These are phyloP conservation scores for Beauveria australis DNA, from an alignment of 2,329 filamentous ascomycete genomes.

Conservation along the genomic window DNA sequence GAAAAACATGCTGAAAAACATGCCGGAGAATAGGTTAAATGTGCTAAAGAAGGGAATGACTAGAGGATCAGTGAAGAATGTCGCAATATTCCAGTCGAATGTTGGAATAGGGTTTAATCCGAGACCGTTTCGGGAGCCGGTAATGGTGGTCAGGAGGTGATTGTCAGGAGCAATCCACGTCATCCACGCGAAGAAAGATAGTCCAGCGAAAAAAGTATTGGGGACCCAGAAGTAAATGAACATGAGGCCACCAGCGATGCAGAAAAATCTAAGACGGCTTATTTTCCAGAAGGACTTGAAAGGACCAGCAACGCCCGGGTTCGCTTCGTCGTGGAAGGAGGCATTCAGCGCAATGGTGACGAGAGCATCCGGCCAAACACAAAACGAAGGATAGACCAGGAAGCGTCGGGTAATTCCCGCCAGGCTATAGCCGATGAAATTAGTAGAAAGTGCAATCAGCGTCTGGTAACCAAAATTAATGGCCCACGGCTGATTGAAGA, in stretches of 20 bases:
- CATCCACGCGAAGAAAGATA: constrained; percentile 41
- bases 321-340: constrained; percentile 15
- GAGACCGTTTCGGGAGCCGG: constrained; percentile 28
- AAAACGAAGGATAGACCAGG: constrained; percentile 39
- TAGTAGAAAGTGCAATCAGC: constrained; percentile 36
- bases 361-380: constrained; percentile 43
- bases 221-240: constrained; percentile 46
- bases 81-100: constrained; percentile 32
- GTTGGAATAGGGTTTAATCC: constrained; percentile 31
- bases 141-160: constrained; percentile 25
- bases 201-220: constrained; percentile 37
- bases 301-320: constrained; percentile 19
- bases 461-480: constrained; percentile 36
- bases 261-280: constrained; percentile 33
- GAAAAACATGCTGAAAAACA: constrained; percentile 28
- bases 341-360: constrained; percentile 36
- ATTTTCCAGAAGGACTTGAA: constrained; percentile 26
- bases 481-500: constrained; percentile 9
- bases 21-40: constrained; percentile 28
- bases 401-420: constrained; percentile 39
- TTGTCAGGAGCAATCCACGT: constrained; percentile 40
- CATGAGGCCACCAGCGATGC: constrained; percentile 32
- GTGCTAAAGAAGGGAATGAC: constrained; percentile 30
- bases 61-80: constrained; percentile 22
- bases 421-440: constrained; percentile 44